Base-by-base conservation (phyloP, 306 rosid genomes). In the Glycine soja region DNA sequence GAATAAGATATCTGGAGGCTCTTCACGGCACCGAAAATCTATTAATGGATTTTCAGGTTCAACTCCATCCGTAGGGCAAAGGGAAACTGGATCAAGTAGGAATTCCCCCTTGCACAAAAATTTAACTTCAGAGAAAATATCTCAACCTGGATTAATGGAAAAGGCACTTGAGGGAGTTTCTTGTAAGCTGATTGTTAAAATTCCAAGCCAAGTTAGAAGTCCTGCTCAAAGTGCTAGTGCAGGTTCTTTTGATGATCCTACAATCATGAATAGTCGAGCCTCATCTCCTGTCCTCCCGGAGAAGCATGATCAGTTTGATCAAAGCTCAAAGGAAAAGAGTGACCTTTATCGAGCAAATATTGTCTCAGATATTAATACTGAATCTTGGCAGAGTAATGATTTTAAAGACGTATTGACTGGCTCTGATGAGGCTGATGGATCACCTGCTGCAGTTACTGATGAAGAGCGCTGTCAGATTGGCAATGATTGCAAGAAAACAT, bases 21-120 rank as follows among this genome's bases (percentile, higher is more conserved):
- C 88, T 84, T 89, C 97, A 76, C 88, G 91, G 32, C 93, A 83
- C 36, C 90, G 90, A 19, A 93, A 91, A 77, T 84, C 90, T 10
- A 62, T 78, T 71, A 91, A 89, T 82, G 93, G 92, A 18, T 64
- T 85, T 81, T 84, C 86, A 16, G 90, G 88, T 40, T 81, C 88
- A 46, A 11, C 73, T 62, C 68, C 82, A 54, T 75, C 93, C 13
- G 93, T 86, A 74, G 85, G 63, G 19, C 88, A 81, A 76, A 91
- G 87, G 83, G 93, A 89, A 67, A 50, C 78, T 7, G 88, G 83
- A 42, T 86, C 89, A 67, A 90, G 88, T 74, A 75, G 90, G 88
- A 91, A 83, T 77, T 80, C 82, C 19, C 13, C 50, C 30, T 24
- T 24, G 83, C 75, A 83, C 80, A 76, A 81, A 86, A 90, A 56